Evolutionary conservation across 371 early-diverging fungal genomes (phyloP).

Genomic region (Blakeslea trispora): DNA sequence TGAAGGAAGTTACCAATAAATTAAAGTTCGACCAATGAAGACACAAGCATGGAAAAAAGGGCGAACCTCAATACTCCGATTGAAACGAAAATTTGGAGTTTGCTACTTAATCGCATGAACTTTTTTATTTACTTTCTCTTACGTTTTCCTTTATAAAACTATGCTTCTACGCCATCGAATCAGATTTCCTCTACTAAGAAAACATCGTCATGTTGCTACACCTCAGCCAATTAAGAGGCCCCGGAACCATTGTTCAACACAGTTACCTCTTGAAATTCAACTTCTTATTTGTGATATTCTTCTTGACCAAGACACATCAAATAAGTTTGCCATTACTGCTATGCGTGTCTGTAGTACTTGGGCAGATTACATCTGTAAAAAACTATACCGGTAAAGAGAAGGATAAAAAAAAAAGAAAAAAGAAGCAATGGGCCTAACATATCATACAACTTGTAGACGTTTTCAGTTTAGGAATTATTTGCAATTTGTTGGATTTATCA

Average conservation of each 20-base stretch:
- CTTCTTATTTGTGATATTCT: constrained; percentile 19
- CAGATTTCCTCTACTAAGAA: constrained; percentile 16
- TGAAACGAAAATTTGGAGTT: too few relatives aligned
- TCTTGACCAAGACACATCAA: constrained; percentile 14
- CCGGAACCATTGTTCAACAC: constrained; percentile 2
- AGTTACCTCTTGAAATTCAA: constrained; percentile 24
- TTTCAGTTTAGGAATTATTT: constrained; percentile 18
- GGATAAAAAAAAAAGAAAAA: too few relatives aligned
- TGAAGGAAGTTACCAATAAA: too few relatives aligned
- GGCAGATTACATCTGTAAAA: constrained; percentile 18
- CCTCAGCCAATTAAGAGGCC: constrained; percentile 6
- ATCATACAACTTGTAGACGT: constrained; percentile 8
- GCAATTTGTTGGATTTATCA: constrained; percentile 25
- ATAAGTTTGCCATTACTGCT: constrained; percentile 15
- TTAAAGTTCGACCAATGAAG: too few relatives aligned
- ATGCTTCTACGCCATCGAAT: constrained; percentile 17
- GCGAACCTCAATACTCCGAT: too few relatives aligned
- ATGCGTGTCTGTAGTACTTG: constrained; percentile 22
- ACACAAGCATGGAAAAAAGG: too few relatives aligned
- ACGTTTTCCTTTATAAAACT: too few relatives aligned
- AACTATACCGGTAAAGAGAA: constrained; percentile 17
- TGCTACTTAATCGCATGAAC: too few relatives aligned
- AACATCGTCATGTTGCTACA: constrained; percentile 6
- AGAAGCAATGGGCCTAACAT: too few relatives aligned
- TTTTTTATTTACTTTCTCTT: too few relatives aligned